phyloP scores from a whole-genome alignment of 768 basidiomycete genomes.

The Goffeauzyma gilvescens region DNA sequence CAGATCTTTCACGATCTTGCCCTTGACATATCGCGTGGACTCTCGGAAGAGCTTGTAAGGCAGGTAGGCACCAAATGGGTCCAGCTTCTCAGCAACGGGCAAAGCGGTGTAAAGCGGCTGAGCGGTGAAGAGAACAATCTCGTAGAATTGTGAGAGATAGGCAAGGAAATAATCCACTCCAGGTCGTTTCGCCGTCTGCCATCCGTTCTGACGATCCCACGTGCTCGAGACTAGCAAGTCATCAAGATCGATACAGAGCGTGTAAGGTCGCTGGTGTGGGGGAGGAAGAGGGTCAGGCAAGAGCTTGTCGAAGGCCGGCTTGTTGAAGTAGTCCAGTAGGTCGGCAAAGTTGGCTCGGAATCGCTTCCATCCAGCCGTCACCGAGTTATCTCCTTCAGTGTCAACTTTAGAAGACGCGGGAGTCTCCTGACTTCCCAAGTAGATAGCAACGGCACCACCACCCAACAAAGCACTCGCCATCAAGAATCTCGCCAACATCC shows the following conservation, averaged over 20 bases:
- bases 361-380: slow-evolving; percentile 12
- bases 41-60: slow-evolving; percentile 83
- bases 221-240: slow-evolving; percentile 76
- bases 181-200: slow-evolving; percentile 93
- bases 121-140: slow-evolving; percentile 85
- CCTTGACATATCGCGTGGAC: slow-evolving; percentile 62
- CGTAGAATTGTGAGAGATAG: slow-evolving; percentile 94
- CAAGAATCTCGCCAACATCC: slow-evolving; percentile 41
- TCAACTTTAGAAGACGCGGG: slow-evolving; percentile 40
- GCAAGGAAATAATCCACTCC: slow-evolving; percentile 96
- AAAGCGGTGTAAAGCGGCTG: slow-evolving; percentile 73
- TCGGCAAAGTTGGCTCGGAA: slow-evolving; percentile 19
- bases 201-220: slow-evolving; percentile 90
- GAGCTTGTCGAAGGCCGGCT: slow-evolving; percentile 81
- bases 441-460: slow-evolving; percentile 42
- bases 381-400: slow-evolving; percentile 33
- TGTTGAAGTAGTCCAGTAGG: slow-evolving; percentile 52
- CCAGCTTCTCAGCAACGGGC: slow-evolving; percentile 79
- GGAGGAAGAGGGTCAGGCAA: slow-evolving; percentile 68
- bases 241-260: slow-evolving; percentile 73
- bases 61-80: slow-evolving; percentile 77
- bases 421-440: slow-evolving; percentile 63
- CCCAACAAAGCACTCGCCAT: slow-evolving; percentile 39
- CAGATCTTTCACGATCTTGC: slow-evolving; percentile 79
- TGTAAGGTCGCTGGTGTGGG: slow-evolving; percentile 75